A percentile compares a stretch with the other conserved stretches of the same genome.
Evolutionary conservation across 108 stramenopile species (phyloP).

Genomic region (Hondaea fermentalgiana): DNA sequence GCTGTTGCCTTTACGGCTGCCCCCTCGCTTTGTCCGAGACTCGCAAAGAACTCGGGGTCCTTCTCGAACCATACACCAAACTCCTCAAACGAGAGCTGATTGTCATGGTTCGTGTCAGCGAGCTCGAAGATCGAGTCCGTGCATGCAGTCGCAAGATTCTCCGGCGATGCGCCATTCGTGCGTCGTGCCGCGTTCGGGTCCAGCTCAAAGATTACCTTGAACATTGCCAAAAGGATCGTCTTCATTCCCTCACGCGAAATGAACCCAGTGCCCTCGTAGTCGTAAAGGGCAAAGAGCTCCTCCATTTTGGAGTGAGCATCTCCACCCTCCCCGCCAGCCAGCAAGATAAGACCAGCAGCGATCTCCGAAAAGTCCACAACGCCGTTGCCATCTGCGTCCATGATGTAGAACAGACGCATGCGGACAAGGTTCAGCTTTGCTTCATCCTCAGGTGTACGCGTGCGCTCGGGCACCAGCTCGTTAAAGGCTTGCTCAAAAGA

Average conservation of each 20-base stretch:
- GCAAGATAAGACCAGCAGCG: conserved; percentile 21
- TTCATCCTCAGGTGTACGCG: not conserved
- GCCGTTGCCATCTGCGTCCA: conserved; percentile 5
- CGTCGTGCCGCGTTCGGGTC: not conserved
- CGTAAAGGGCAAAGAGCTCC: not conserved
- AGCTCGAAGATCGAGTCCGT: not conserved
- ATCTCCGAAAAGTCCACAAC: conserved; percentile 27
- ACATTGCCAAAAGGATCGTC: not conserved
- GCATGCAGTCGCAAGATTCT: not conserved
- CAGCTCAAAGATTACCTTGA: not conserved
- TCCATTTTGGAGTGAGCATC: conserved; percentile 1
- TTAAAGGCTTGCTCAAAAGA: not conserved
- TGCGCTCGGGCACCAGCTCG: not conserved
- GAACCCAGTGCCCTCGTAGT: not conserved
- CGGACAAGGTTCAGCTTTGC: not conserved
- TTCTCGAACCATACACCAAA: not conserved
- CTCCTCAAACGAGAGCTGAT: conserved; percentile 12
- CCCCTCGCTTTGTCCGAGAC: not conserved
- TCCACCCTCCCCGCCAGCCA: not conserved
- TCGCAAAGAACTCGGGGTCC: not conserved
- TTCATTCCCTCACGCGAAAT: not conserved
- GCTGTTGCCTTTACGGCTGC: too few relatives aligned
- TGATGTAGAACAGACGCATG: not conserved
- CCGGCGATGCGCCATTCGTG: not conserved
- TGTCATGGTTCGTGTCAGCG: conserved; percentile 20